A percentile compares a stretch with the other conserved stretches of the same genome.
These are phyloP conservation scores for Ophiocordyceps polyrhachis-furcata DNA, from an alignment of 2,329 filamentous ascomycete species.

Conservation along the genomic window DNA sequence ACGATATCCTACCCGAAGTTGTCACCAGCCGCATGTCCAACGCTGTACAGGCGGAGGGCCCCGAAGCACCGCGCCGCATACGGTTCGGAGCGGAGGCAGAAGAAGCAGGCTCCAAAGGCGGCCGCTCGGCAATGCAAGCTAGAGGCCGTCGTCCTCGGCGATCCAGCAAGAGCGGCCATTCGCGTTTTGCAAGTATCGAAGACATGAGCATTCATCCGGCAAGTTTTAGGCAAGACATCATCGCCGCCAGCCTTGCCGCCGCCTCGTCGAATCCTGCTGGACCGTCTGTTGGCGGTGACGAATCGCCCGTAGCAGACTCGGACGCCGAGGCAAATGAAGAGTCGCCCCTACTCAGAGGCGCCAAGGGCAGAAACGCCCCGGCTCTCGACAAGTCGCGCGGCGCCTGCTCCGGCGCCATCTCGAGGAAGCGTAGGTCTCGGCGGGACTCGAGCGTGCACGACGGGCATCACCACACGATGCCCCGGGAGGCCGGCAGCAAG, in stretches of 20 bases:
- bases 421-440: conserved; percentile 12
- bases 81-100: conserved; percentile 18
- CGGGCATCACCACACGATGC: conserved; percentile 65
- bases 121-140: conserved; percentile 13
- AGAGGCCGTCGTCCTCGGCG: conserved; percentile 26
- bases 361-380: conserved; percentile 13
- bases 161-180: conserved; percentile 30
- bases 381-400: conserved; percentile 8
- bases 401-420: conserved; percentile 5
- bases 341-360: conserved; percentile 25
- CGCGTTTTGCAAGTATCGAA: conserved; percentile 44
- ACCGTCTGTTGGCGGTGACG: conserved; percentile 27
- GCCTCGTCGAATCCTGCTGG: conserved; percentile 28
- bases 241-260: conserved; percentile 50
- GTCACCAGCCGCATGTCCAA: conserved; percentile 30
- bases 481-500: conserved; percentile 39
- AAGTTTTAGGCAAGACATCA: conserved; percentile 82
- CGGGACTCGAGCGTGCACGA: conserved; percentile 41
- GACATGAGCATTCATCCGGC: conserved; percentile 76
- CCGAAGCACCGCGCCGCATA: conserved; percentile 19
- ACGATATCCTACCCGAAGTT: conserved; percentile 44
- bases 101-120: conserved; percentile 10
- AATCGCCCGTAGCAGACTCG: conserved; percentile 21
- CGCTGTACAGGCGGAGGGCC: conserved; percentile 11
- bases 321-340: conserved; percentile 24